Conservation (phyloP, 129 eudicot genomes). For the Oenanthe sinensis region DNA sequence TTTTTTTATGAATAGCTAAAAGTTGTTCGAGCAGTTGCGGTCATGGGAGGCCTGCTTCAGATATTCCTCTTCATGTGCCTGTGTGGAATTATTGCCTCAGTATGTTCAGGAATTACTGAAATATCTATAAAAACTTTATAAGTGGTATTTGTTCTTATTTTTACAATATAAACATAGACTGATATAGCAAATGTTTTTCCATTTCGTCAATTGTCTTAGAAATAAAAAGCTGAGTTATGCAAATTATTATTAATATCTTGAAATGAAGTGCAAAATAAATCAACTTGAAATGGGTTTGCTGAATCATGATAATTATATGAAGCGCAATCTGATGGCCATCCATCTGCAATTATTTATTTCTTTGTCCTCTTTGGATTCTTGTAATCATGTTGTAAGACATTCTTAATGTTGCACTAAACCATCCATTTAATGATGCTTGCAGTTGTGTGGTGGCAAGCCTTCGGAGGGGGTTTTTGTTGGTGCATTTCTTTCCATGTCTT, state of each 20-base stretch:
- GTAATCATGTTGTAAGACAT: not conserved
- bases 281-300: not conserved
- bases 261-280: not conserved
- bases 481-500: constrained; percentile 93
- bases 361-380: not conserved
- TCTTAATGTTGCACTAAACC: constrained; percentile 13
- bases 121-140: not conserved
- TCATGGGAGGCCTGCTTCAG: constrained; percentile 89
- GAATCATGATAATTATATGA: not conserved
- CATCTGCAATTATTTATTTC: not conserved
- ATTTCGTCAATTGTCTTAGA: not conserved
- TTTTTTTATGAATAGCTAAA: constrained; percentile 48
- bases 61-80: constrained; percentile 87
- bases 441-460: constrained; percentile 90
- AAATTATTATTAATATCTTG: not conserved
- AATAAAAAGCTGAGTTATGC: not conserved
- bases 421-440: constrained; percentile 21
- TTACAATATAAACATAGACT: not conserved
- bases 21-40: constrained; percentile 95
- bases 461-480: constrained; percentile 97
- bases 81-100: constrained; percentile 88
- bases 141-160: not conserved
- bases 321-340: not conserved
- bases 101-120: constrained; percentile 21
- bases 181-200: not conserved